Percentiles rank a stretch among this genome's conserved stretches.
Evolutionary conservation across 164 flowering plant species (phyloP).

Genomic region (Vitis vinifera): ASM3070453v1 NC_081821.1:19235001-19235500

Average conservation of each 20-base stretch:
- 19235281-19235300: slow-evolving; percentile 66
- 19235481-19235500: too few relatives aligned
- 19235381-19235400: neutral
- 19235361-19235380: neutral
- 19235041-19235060: too few relatives aligned
- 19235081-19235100: neutral
- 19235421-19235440: too few relatives aligned
- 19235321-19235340: neutral
- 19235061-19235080: neutral
- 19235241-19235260: slow-evolving; percentile 70
- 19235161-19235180: neutral
- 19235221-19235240: slow-evolving; percentile 69
- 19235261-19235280: slow-evolving; percentile 45
- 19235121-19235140: too few relatives aligned
- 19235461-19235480: too few relatives aligned
- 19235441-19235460: too few relatives aligned
- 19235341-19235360: neutral
- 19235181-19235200: neutral
- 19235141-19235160: neutral
- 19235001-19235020: too few relatives aligned
- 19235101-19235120: neutral
- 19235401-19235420: too few relatives aligned
- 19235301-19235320: slow-evolving; percentile 34
- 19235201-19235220: slow-evolving; percentile 90
- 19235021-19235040: too few relatives aligned